These are phyloP conservation scores for Hortaea werneckii DNA, from an alignment of 2,329 filamentous ascomycete species.

Conservation along the genomic window DNA sequence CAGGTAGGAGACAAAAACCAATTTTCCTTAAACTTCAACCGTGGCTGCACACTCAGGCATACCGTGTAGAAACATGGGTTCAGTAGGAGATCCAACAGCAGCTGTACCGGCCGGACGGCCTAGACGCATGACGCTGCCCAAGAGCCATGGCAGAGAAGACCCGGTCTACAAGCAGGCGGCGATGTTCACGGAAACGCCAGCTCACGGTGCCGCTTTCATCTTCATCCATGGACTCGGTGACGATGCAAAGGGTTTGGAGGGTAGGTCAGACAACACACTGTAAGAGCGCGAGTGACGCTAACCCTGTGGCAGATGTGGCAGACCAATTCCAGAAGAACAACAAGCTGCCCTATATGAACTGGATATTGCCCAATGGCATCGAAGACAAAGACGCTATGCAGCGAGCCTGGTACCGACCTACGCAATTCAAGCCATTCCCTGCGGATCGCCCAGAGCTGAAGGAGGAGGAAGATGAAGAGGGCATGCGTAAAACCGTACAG, in stretches of 20 bases:
- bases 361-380: constrained; percentile 42
- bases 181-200: constrained; percentile 24
- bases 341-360: constrained; percentile 40
- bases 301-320: constrained; percentile 13
- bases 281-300: background rate
- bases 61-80: background rate
- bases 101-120: constrained; percentile 1
- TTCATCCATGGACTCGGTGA: constrained; percentile 36
- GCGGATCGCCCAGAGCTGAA: constrained; percentile 33
- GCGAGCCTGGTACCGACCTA: constrained; percentile 32
- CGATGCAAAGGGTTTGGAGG: constrained; percentile 34
- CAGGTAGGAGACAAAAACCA: no score
- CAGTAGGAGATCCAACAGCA: background rate
- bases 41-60: background rate
- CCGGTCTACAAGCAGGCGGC: constrained; percentile 30
- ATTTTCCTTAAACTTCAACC: no score
- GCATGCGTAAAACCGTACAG: constrained; percentile 30
- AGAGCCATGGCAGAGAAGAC: constrained; percentile 15
- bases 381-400: constrained; percentile 36
- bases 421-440: constrained; percentile 13
- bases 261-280: constrained; percentile 18
- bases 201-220: constrained; percentile 34
- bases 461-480: constrained; percentile 38
- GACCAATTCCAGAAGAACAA: constrained; percentile 35
- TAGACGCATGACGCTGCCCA: constrained; percentile 23